These are phyloP conservation scores for Solanum hybrid DNA, from an alignment of 305 asterid genomes.

Conservation along the genomic window DNA sequence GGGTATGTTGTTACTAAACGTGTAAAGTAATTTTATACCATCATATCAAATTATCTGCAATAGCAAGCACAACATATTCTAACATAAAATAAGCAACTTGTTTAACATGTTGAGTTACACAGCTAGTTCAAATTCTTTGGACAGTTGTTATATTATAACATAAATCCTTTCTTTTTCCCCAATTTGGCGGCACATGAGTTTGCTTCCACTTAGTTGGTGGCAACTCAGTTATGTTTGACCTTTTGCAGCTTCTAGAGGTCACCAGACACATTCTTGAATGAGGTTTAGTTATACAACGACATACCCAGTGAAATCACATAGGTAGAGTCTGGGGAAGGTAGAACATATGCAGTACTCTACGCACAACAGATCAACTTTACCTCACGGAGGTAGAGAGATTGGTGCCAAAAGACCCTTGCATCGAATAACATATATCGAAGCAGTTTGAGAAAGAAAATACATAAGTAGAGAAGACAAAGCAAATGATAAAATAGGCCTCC, in stretches of 20 bases:
- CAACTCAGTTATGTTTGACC: neutral
- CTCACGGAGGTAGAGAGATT: neutral
- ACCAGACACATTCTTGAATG: neutral
- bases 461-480: neutral
- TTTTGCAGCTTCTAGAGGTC: neutral
- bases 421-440: neutral
- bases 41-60: neutral
- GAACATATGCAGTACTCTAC: neutral
- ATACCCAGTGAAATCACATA: neutral
- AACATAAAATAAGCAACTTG: neutral
- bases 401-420: neutral
- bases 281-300: neutral
- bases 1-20: neutral
- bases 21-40: neutral
- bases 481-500: neutral
- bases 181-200: neutral
- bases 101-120: neutral
- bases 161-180: neutral
- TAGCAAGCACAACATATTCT: neutral
- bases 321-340: neutral
- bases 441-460: neutral
- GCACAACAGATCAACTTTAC: neutral
- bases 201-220: constrained; percentile 1
- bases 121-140: neutral
- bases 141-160: neutral